phyloP scores from a whole-genome alignment of 768 basidiomycete species.

The Ramaria sp. region DNA sequence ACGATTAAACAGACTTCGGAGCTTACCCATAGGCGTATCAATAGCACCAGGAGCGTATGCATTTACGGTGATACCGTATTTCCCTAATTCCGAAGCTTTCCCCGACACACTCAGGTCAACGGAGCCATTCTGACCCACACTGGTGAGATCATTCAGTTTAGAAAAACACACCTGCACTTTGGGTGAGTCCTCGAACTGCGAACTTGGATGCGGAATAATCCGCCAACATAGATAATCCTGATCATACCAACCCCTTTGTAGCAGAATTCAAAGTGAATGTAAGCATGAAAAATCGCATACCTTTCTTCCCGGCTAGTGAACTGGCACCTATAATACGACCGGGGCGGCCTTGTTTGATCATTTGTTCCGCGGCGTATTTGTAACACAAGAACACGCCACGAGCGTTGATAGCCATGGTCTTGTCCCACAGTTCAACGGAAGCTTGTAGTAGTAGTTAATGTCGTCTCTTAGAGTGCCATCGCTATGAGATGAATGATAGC shows the following conservation, averaged over 20 bases:
- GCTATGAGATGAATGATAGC: neutral
- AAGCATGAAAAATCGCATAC: constrained; percentile 4
- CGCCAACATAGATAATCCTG: neutral
- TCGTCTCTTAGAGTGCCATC: neutral
- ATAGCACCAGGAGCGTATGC: constrained; percentile 25
- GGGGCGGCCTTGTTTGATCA: constrained; percentile 42
- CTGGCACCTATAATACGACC: constrained; percentile 44
- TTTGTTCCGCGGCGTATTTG: constrained; percentile 50
- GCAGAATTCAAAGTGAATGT: neutral
- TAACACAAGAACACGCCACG: constrained; percentile 53
- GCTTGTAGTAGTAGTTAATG: constrained; percentile 13
- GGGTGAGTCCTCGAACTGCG: constrained; percentile 32
- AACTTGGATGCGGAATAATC: constrained; percentile 32
- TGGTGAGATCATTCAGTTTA: neutral
- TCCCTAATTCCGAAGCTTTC: constrained; percentile 24
- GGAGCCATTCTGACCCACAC: neutral
- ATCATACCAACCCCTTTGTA: neutral
- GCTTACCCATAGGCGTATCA: constrained; percentile 20
- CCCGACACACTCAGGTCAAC: neutral
- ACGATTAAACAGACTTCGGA: neutral
- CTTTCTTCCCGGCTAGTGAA: constrained; percentile 24
- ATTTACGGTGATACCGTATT: constrained; percentile 23
- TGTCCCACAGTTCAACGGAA: constrained; percentile 29
- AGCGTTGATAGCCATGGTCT: constrained; percentile 37
- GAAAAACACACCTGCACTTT: constrained; percentile 16